A percentile compares a stretch with the other conserved stretches of the same genome.
phyloP scores from a whole-genome alignment of 2,329 filamentous ascomycete genomes.

The Shiraia bambusicola region DNA sequence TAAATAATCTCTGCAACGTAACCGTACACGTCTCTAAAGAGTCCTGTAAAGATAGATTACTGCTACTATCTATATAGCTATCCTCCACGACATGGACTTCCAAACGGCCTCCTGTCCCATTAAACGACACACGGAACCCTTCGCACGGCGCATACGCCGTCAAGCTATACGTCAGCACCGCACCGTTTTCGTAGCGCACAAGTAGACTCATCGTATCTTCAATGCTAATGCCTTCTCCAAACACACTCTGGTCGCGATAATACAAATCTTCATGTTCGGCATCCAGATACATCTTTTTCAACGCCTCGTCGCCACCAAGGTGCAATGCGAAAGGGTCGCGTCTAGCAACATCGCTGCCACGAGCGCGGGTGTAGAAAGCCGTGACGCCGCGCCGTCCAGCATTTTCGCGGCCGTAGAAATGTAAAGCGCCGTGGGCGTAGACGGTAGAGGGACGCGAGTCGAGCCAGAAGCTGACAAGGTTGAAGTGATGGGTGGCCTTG shows the following conservation, averaged over 20 bases:
- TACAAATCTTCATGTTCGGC: conserved; percentile 66
- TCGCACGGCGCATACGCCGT: conserved; percentile 66
- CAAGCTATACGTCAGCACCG: conserved; percentile 60
- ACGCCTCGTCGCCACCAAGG: conserved; percentile 53
- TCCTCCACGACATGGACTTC: conserved; percentile 65
- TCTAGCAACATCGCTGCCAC: conserved; percentile 54
- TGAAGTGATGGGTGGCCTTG: conserved; percentile 66
- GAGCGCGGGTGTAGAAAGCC: conserved; percentile 54
- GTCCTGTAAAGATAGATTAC: conserved; percentile 58
- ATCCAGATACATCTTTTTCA: conserved; percentile 62
- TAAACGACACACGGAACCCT: conserved; percentile 60
- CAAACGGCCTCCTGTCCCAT: conserved; percentile 59
- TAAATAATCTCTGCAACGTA: conserved; percentile 56
- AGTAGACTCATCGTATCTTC: conserved; percentile 66
- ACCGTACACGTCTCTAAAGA: conserved; percentile 54
- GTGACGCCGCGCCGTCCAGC: conserved; percentile 58
- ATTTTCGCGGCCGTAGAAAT: conserved; percentile 64
- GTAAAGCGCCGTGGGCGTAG: conserved; percentile 59
- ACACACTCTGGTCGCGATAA: conserved; percentile 63
- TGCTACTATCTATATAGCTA: conserved; percentile 60
- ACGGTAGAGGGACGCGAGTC: conserved; percentile 57
- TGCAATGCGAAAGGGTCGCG: conserved; percentile 62
- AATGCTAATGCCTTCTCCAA: conserved; percentile 64
- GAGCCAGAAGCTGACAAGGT: conserved; percentile 65
- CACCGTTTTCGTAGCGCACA: conserved; percentile 59